Percentiles rank a stretch among this genome's conserved stretches.
Conservation (phyloP, 768 basidiomycete species). For the Suillus hirtellus region DNA sequence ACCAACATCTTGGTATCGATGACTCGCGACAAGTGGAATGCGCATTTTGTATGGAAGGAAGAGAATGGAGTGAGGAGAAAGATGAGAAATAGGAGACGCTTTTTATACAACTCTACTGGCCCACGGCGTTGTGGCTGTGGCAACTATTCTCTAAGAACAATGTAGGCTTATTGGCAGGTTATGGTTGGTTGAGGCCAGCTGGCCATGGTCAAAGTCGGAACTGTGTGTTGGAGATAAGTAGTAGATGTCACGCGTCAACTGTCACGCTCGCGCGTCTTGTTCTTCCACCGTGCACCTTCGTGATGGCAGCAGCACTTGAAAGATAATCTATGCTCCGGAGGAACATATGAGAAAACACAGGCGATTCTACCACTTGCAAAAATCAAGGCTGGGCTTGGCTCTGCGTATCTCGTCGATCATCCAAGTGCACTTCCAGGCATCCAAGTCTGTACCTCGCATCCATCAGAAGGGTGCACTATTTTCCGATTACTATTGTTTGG, state of each 20-base stretch:
- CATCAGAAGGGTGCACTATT: constrained; percentile 26
- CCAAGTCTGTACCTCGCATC: constrained; percentile 30
- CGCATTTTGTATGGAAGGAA: constrained; percentile 17
- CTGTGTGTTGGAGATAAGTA: too few relatives aligned
- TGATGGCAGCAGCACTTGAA: constrained; percentile 22
- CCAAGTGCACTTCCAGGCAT: constrained; percentile 26
- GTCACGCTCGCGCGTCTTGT: constrained; percentile 5
- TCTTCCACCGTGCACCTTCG: neutral
- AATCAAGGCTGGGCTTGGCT: constrained; percentile 28
- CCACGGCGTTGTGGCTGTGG: neutral
- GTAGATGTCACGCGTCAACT: constrained; percentile 1
- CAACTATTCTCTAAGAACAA: neutral
- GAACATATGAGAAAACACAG: constrained; percentile 26
- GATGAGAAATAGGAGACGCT: too few relatives aligned
- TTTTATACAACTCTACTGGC: neutral
- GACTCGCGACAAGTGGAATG: constrained; percentile 20
- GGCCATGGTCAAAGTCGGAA: too few relatives aligned
- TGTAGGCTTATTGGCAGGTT: neutral
- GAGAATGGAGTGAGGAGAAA: neutral
- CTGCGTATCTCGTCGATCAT: constrained; percentile 26
- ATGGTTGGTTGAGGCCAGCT: neutral
- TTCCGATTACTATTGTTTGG: neutral
- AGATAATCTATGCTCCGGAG: constrained; percentile 23
- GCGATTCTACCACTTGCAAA: constrained; percentile 21
- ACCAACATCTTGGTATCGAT: constrained; percentile 11